Evolutionary conservation across 768 basidiomycete genomes (phyloP).

Genomic region (Boletus edulis): DNA sequence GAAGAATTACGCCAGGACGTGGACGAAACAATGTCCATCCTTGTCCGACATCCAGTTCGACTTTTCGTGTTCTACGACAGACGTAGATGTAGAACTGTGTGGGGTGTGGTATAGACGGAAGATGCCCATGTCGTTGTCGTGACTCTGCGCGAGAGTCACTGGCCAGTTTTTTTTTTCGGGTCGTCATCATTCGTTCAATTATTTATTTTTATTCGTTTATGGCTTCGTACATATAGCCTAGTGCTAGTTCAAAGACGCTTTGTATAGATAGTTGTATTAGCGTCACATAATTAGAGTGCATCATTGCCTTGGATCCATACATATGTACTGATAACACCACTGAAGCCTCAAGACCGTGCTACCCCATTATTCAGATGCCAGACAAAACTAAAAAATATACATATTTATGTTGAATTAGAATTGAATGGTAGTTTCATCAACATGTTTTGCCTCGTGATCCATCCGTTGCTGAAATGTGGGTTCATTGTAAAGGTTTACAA

Average conservation of each 20-base stretch:
- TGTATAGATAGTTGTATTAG: slow-evolving; percentile 4
- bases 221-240: neutral
- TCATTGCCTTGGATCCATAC: no score
- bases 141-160: neutral
- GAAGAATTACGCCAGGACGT: slow-evolving; percentile 25
- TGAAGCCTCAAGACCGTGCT: neutral
- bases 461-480: no score
- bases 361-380: neutral
- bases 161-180: no score
- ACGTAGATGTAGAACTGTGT: slow-evolving; percentile 28
- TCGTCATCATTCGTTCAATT: neutral
- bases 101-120: slow-evolving; percentile 32
- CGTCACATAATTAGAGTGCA: neutral
- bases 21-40: slow-evolving; percentile 29
- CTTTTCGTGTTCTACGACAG: slow-evolving; percentile 26
- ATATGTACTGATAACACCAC: neutral
- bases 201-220: neutral
- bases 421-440: neutral
- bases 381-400: neutral
- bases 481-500: no score
- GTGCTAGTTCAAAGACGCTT: neutral
- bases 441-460: neutral
- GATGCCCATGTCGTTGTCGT: slow-evolving; percentile 4
- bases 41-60: slow-evolving; percentile 28
- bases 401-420: neutral